Evolutionary conservation across 495 filamentous ascomycete species (phyloP), one percentile per base, ranked within the genome.

Genomic region (Staphylotrichum longicolle): DNA sequence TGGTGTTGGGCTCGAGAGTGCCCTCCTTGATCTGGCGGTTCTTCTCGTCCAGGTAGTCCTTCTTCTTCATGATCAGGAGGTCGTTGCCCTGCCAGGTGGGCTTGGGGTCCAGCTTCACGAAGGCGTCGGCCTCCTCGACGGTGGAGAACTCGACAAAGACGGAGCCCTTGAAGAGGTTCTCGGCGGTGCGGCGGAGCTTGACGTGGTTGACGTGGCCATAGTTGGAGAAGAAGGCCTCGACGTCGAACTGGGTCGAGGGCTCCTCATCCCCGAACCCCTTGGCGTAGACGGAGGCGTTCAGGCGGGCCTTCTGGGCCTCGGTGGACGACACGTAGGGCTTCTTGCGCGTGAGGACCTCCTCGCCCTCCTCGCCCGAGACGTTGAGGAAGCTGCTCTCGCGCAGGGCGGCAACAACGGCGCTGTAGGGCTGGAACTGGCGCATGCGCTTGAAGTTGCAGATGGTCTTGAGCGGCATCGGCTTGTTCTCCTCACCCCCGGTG

Each of bases 401-500:
- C 27, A 99, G 82, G 37, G 94, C 94, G 61, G 86, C 84, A 51
- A 96, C 85, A 42, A 99, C 83, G 41, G 88, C 88, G 56, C 80
- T 84, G 72, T 87, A 88, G 32, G 91, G 90, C 74, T 93, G 83
- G 82, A 98, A 98, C 63, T 87, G 88, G 49, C 82, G 85, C 94
- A 98, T 98, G 66, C 94, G 90, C 72, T 92, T 92, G 80, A 98
- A 98, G 35, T 74, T 86, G 78, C 85, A 83, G 60, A 99, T 82
- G 49, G 85, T 75, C 52, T 84, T 86, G 62, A 99, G 79, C 0
- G 86, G 76, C 7, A 99, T 85, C 41, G 93, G 78, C 60, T 86
- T 84, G 79, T 98, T 99, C 62, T 84, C 76, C 57, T 79, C 80
- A 57, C 92, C 93, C 34, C 86, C 87, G 33, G 90, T 87, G 69